phyloP scores from a whole-genome alignment of 2,329 filamentous ascomycete species.

The Chaetomiaceae sp. region DNA sequence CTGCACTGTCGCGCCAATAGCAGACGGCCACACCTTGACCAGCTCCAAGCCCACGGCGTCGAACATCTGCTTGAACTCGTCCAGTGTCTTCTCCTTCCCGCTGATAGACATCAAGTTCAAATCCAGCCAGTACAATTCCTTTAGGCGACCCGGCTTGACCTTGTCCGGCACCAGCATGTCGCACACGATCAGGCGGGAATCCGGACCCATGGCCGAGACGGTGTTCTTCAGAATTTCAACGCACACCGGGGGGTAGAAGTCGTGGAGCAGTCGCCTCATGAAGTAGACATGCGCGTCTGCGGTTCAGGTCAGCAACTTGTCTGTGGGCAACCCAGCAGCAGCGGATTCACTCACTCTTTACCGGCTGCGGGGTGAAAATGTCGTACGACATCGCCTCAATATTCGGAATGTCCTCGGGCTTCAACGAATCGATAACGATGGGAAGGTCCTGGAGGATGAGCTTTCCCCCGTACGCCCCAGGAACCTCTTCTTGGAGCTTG shows the following conservation, averaged over 20 bases:
- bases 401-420: slow-evolving; percentile 21
- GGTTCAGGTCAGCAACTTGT: not conserved
- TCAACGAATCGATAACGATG: slow-evolving; percentile 28
- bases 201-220: slow-evolving; percentile 28
- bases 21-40: slow-evolving; percentile 29
- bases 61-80: slow-evolving; percentile 28
- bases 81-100: slow-evolving; percentile 30
- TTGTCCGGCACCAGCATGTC: slow-evolving; percentile 31
- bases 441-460: slow-evolving; percentile 32
- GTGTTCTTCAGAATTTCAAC: slow-evolving; percentile 29
- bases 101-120: slow-evolving; percentile 28
- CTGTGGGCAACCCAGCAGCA: no score
- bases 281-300: slow-evolving; percentile 31
- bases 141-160: slow-evolving; percentile 24
- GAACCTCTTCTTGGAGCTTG: slow-evolving; percentile 26
- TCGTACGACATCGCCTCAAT: slow-evolving; percentile 28
- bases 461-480: slow-evolving; percentile 23
- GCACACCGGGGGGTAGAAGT: slow-evolving; percentile 29
- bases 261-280: slow-evolving; percentile 30
- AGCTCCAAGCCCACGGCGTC: slow-evolving; percentile 29
- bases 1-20: slow-evolving; percentile 29
- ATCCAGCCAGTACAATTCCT: slow-evolving; percentile 30
- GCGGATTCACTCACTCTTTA: slow-evolving; percentile 25
- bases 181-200: slow-evolving; percentile 31
- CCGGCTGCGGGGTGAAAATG: slow-evolving; percentile 24